A percentile compares a stretch with the other conserved stretches of the same genome.
Conservation (phyloP, 176 grass and related monocot genomes). For the Cenchrus fungigraminus region DNA sequence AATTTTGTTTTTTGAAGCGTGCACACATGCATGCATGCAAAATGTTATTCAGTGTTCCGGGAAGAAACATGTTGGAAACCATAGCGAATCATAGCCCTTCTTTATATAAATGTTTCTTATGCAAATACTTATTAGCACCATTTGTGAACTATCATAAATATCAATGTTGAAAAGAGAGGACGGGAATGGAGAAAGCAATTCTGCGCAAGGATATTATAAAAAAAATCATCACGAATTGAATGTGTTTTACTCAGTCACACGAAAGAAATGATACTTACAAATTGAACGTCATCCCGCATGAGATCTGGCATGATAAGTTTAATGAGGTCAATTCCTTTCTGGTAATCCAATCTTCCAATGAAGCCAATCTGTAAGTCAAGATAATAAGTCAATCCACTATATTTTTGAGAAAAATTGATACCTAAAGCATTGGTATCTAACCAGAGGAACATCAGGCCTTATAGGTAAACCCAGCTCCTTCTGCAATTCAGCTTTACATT, state of each 20-base stretch:
- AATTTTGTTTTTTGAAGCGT: neutral
- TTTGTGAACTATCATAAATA: neutral
- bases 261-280: slow-evolving; percentile 62
- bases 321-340: slow-evolving; percentile 97
- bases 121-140: neutral
- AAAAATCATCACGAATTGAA: neutral
- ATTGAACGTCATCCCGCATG: slow-evolving; percentile 76
- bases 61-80: neutral
- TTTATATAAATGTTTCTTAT: neutral
- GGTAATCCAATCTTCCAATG: slow-evolving; percentile 98
- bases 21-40: neutral
- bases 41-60: neutral
- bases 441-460: slow-evolving; percentile 71
- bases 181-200: neutral
- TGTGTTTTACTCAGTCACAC: neutral
- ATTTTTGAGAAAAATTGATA: slow-evolving; percentile 12
- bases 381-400: slow-evolving; percentile 35
- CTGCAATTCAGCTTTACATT: slow-evolving; percentile 92
- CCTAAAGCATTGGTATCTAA: slow-evolving; percentile 45
- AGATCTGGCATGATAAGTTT: slow-evolving; percentile 67
- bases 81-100: neutral
- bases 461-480: slow-evolving; percentile 81
- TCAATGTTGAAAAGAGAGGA: neutral
- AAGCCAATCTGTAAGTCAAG: slow-evolving; percentile 83
- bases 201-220: neutral